phyloP scores from a whole-genome alignment of 1,139 yeast species.

The Taphrina wiesneri region DNA sequence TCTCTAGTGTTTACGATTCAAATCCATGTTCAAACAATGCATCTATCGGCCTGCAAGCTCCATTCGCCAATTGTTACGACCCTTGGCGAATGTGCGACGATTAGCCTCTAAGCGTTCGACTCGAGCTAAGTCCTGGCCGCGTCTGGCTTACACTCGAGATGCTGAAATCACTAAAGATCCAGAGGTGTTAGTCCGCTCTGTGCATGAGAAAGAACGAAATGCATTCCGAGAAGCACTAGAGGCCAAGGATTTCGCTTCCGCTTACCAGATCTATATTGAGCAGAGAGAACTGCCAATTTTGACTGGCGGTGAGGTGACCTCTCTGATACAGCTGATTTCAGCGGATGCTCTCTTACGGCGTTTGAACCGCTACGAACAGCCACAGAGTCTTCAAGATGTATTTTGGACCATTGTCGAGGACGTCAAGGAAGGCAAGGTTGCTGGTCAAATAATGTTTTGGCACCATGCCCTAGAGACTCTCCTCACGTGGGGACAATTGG shows the following conservation, averaged over 20 bases:
- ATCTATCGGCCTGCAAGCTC: slow-evolving; percentile 1
- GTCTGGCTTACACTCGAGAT: not conserved
- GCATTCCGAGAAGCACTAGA: slow-evolving; percentile 19
- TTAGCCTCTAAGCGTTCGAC: slow-evolving; percentile 2
- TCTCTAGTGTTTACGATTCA: not conserved
- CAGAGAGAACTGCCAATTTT: slow-evolving; percentile 10
- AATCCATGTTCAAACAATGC: not conserved
- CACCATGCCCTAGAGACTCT: slow-evolving; percentile 16
- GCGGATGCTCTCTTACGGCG: slow-evolving; percentile 28
- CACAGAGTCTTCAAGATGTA: slow-evolving; percentile 21
- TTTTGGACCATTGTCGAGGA: slow-evolving; percentile 26
- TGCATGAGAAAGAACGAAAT: slow-evolving; percentile 24
- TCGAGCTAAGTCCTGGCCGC: slow-evolving; percentile 9
- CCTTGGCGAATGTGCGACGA: not conserved
- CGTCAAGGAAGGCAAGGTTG: slow-evolving; percentile 11
- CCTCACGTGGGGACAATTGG: slow-evolving; percentile 1
- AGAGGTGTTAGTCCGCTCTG: slow-evolving; percentile 10
- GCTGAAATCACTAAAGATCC: slow-evolving; percentile 8
- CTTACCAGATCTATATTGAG: slow-evolving; percentile 23
- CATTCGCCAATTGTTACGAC: not conserved
- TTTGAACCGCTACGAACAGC: slow-evolving; percentile 23
- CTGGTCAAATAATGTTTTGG: slow-evolving; percentile 25
- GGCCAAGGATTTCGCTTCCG: slow-evolving; percentile 13
- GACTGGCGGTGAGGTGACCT: slow-evolving; percentile 25
- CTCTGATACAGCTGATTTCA: slow-evolving; percentile 25